A percentile compares a stretch with the other conserved stretches of the same genome.
Conservation (phyloP, 2,329 filamentous ascomycete species). For the Geosmithia putterillii region DNA sequence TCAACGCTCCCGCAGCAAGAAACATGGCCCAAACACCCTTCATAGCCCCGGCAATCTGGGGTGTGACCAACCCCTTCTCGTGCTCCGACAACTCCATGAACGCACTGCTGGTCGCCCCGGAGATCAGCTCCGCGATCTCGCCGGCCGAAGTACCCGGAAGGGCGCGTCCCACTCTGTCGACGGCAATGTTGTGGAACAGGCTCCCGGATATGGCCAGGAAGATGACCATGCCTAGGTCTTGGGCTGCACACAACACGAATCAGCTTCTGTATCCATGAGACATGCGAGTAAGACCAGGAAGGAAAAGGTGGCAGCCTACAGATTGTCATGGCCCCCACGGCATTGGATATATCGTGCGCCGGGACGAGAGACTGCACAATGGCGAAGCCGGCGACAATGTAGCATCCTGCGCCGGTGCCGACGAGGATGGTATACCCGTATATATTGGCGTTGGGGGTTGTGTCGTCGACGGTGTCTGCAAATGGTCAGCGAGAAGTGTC, state of each 20-base stretch:
- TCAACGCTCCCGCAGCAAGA: too few relatives aligned
- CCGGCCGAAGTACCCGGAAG: too few relatives aligned
- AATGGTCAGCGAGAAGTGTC: too few relatives aligned
- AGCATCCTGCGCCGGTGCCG: constrained; percentile 24
- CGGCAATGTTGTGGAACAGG: constrained; percentile 16
- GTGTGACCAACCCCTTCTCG: too few relatives aligned
- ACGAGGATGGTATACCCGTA: constrained; percentile 24
- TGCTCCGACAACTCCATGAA: too few relatives aligned
- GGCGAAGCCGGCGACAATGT: constrained; percentile 20
- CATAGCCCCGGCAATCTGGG: too few relatives aligned
- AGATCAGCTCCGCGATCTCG: too few relatives aligned
- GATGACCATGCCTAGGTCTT: constrained; percentile 16
- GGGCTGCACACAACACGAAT: too few relatives aligned
- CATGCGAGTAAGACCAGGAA: not conserved
- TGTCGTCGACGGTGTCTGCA: constrained; percentile 10
- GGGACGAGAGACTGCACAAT: constrained; percentile 20
- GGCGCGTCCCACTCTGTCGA: too few relatives aligned
- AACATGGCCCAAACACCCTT: too few relatives aligned
- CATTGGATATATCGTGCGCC: constrained; percentile 14
- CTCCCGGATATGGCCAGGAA: constrained; percentile 16
- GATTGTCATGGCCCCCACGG: constrained; percentile 21
- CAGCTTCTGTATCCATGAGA: not conserved
- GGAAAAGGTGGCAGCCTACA: constrained; percentile 4
- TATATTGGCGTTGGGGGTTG: constrained; percentile 12
- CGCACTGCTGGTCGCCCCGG: too few relatives aligned